Evolutionary conservation across 805 yeast genomes (phyloP), one percentile per base, ranked within the genome.

Genomic region (Candida quercuum): DNA sequence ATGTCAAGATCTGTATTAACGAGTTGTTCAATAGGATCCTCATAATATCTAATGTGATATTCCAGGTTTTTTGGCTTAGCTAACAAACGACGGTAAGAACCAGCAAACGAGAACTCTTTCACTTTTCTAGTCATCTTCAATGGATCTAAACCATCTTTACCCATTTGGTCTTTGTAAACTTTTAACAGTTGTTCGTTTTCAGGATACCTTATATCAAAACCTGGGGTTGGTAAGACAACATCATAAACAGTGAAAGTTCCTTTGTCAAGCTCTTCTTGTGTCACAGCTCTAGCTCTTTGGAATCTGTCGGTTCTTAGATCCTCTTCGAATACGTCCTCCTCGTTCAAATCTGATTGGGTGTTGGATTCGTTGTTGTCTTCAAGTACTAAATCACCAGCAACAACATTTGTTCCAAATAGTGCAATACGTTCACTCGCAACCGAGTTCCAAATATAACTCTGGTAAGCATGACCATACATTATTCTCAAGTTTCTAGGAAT

Each of bases 381-480:
- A 12, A 76, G 53, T 4, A 89, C 87, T 48, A 89, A 67, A 59
- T 89, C 98, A 20, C 98, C 98, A 25, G 67, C 82, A 40, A 84
- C 82, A 25, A 84, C 75, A 20, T 70, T 57, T 43, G 74, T 55
- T 2, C 97, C 97, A 60, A 72, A 82, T 39, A 79, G 55, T 50
- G 75, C 76, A 30, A 87, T 67, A 54, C 99, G 72, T 47, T 74
- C 74, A 36, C 94, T 81, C 1, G 88, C 91, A 25, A 81, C 94
- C 36, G 71, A 57, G 56, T 94, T 94, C 99, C 99, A 94, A 21
- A 93, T 75, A 54, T 81, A 93, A 46, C 96, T 86, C 63, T 93
- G 99, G 59, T 94, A 94, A 3, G 99, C 96, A 61, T 93, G 99
- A 3, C 85, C 96, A 56, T 93, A 93, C 94, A 93, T 91, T 41